Evolutionary conservation across 139 green algal species (phyloP).

Genomic region (Tetraselmis chui): DNA sequence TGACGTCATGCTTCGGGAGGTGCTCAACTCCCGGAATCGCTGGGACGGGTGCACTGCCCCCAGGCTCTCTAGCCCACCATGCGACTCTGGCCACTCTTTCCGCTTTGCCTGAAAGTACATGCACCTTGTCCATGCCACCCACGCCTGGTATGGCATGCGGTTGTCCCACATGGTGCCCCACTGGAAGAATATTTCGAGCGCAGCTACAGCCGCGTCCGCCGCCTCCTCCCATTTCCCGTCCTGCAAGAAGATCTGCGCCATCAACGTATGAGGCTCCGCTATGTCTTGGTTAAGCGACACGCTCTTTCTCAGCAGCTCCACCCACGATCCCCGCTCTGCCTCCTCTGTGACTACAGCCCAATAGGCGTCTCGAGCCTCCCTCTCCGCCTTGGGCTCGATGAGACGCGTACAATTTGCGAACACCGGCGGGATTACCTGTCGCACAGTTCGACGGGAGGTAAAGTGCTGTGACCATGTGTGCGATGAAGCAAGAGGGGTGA

Average conservation of each 20-base stretch:
- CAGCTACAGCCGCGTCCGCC: neutral
- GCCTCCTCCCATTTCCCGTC: neutral
- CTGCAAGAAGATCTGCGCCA: neutral
- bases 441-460: no score
- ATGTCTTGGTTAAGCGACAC: neutral
- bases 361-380: neutral
- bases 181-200: neutral
- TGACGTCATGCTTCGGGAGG: neutral
- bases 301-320: neutral
- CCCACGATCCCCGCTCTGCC: neutral
- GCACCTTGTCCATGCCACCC: neutral
- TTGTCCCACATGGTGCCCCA: constrained; percentile 7
- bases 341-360: neutral
- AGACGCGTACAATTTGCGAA: neutral
- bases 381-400: neutral
- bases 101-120: neutral
- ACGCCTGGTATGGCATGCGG: constrained; percentile 1
- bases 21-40: neutral
- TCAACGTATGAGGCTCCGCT: neutral
- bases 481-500: no score
- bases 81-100: neutral
- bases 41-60: neutral
- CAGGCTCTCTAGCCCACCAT: constrained; percentile 1
- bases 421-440: neutral
- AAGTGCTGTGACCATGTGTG: no score